These are phyloP conservation scores for Metschnikowia bowlesiae DNA, from an alignment of 805 yeast genomes.

Conservation along the genomic window DNA sequence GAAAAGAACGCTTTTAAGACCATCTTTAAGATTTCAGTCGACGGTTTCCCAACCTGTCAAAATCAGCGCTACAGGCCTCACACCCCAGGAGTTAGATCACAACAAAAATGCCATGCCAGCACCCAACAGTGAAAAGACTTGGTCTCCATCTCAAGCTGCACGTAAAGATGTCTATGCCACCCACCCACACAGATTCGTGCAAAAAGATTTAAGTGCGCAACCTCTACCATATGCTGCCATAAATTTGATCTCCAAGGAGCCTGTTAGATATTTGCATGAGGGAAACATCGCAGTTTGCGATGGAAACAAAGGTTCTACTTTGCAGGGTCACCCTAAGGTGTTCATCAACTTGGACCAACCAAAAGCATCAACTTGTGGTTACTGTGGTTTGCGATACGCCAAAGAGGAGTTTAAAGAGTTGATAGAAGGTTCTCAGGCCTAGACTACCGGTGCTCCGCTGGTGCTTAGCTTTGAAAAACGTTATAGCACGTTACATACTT, in stretches of 20 bases:
- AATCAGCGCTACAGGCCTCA: constrained; percentile 16
- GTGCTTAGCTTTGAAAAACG: background rate
- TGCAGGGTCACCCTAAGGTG: constrained; percentile 81
- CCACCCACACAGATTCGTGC: constrained; percentile 62
- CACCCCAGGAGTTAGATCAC: constrained; percentile 17
- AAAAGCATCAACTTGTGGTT: constrained; percentile 68
- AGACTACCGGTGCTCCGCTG: background rate
- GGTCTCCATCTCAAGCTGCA: constrained; percentile 68
- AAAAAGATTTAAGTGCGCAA: constrained; percentile 60
- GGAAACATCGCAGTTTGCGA: constrained; percentile 73
- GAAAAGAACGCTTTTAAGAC: constrained; percentile 8
- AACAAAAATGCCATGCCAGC: constrained; percentile 54
- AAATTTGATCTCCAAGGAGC: constrained; percentile 72
- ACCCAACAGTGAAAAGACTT: constrained; percentile 65
- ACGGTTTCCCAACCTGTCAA: constrained; percentile 8
- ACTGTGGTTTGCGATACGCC: constrained; percentile 72
- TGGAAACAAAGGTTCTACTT: constrained; percentile 63
- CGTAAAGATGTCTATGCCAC: constrained; percentile 50
- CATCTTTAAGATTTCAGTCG: constrained; percentile 11
- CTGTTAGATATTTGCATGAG: constrained; percentile 54
- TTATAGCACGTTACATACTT: background rate
- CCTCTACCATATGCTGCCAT: constrained; percentile 84
- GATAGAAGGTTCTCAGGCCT: constrained; percentile 26
- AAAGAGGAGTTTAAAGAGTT: constrained; percentile 44
- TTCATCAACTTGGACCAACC: constrained; percentile 78